Conservation (phyloP, 2,329 filamentous ascomycete species). For the Amesomyces nigricolor region DNA sequence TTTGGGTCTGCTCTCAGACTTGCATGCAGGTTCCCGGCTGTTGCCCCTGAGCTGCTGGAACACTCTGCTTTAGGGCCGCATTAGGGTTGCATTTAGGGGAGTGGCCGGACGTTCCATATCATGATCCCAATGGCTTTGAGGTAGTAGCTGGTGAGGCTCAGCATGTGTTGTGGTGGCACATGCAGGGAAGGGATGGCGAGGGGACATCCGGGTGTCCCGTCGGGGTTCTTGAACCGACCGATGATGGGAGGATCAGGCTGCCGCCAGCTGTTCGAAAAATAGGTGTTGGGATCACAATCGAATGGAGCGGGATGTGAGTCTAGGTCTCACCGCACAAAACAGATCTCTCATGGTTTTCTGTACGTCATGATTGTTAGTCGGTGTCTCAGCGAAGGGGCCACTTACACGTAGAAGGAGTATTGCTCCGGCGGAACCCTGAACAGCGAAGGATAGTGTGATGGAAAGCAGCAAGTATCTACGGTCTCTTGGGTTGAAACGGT, state of each 20-base stretch:
- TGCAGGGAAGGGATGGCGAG: background rate
- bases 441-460: no score
- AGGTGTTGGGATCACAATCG: no score
- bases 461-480: no score
- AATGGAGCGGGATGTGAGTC: background rate
- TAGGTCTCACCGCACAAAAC: background rate
- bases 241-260: background rate
- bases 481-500: no score
- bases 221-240: background rate
- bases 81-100: background rate
- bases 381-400: background rate
- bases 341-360: background rate
- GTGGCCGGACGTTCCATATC: background rate
- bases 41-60: background rate
- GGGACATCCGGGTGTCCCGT: background rate
- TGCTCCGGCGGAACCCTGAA: background rate
- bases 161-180: background rate
- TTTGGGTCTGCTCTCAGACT: background rate
- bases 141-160: background rate
- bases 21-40: constrained; percentile 2
- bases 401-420: background rate
- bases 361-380: background rate
- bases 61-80: background rate
- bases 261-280: background rate
- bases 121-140: background rate